Evolutionary conservation across 179 eudicot genomes (phyloP), one percentile per base, ranked within the genome.

Genomic region (Spergularia azorica): DNA sequence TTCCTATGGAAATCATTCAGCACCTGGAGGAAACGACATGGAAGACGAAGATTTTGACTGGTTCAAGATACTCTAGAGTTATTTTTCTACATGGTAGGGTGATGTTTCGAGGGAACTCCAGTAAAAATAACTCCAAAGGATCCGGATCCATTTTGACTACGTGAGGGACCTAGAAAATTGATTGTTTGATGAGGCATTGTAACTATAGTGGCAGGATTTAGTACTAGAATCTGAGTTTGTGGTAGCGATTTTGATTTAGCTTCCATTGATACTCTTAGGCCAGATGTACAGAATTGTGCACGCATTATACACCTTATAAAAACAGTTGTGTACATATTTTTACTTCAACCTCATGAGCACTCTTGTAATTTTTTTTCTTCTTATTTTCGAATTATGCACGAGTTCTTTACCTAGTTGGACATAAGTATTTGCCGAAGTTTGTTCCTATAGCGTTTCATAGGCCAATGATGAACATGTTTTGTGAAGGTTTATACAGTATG

Each of bases 121-220:
- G 32, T 26, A 26, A 26, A 26, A 26, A 26, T 26, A 26, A 26
- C 32, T 26, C 32, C 32, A 26, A 26, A 26, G 32, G 32, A 26
- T 26, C 32, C 32, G 32, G 32, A 26, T 26, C 17, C 72, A 76
- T 11, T 76, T 18, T 2, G 79, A 79, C 16, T 83, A 51, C 46
- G 78, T 67, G 2, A 67, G 75, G 59, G 80, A 83, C 17, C 70
- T 83, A 2, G 85, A 83, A 55, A 21, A n/a, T 36, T 20, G 65
- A 20, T 43, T 83, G 54, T 66, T 61, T 26, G 64, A 71, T 9
- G 77, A 72, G 56, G 15, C 21, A 16, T n/a, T 21, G 48, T 63
- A 74, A 54, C 59, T 38, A 15, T 6, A 10, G 9, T 38, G 12
- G 17, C 17, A 26, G 68, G 38, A 61, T 18, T 21, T 5, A 4